Conservation (phyloP, 1,139 yeast species). For the Geotrichum candidum region DNA sequence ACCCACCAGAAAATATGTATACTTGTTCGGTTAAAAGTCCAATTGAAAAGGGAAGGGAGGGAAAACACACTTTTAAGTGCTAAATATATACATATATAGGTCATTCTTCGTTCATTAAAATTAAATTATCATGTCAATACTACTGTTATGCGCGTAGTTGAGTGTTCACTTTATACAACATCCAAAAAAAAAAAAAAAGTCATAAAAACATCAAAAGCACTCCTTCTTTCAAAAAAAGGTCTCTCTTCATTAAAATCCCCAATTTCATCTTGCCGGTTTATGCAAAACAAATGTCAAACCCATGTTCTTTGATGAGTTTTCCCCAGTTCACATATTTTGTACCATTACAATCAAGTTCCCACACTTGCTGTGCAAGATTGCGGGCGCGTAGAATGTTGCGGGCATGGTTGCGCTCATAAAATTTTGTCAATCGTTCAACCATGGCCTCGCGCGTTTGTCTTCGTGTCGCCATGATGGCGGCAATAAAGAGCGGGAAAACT, state of each 20-base stretch:
- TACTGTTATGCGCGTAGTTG: no score
- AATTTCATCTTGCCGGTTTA: slow-evolving; percentile 21
- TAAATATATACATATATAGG: no score
- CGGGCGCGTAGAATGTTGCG: slow-evolving; percentile 60
- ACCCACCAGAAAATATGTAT: no score
- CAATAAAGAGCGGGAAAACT: slow-evolving; percentile 70
- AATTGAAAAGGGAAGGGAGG: no score
- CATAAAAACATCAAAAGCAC: not conserved
- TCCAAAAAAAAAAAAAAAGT: not conserved
- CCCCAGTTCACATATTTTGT: slow-evolving; percentile 58
- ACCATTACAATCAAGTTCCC: slow-evolving; percentile 47
- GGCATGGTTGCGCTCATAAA: slow-evolving; percentile 57
- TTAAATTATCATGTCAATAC: no score
- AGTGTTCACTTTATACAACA: no score
- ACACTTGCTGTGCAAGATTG: slow-evolving; percentile 54
- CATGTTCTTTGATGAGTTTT: slow-evolving; percentile 53
- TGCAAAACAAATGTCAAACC: slow-evolving; percentile 79
- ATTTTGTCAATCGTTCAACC: slow-evolving; percentile 47
- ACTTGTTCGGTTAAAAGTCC: no score
- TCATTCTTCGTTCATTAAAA: no score
- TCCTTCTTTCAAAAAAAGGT: not conserved
- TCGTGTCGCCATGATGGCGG: slow-evolving; percentile 62
- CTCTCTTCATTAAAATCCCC: slow-evolving; percentile 21
- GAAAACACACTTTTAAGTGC: no score
- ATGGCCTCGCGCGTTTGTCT: slow-evolving; percentile 43